These are phyloP conservation scores for Dispira simplex DNA, from an alignment of 192 early-diverging fungal genomes.

Conservation along the genomic window DNA sequence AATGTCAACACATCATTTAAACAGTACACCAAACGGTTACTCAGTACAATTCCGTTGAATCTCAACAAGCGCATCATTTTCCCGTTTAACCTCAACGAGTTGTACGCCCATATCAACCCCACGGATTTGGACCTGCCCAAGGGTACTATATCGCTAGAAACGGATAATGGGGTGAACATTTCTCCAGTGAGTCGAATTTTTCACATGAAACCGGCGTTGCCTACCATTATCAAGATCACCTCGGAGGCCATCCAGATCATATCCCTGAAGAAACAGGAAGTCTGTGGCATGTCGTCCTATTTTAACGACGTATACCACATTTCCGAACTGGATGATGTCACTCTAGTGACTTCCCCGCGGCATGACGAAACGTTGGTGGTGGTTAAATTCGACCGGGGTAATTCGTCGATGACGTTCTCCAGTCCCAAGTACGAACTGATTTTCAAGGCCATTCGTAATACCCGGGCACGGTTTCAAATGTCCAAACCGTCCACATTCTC, in stretches of 20 bases:
- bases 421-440: conserved; percentile 57
- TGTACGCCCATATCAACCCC: conserved; percentile 56
- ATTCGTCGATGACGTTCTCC: conserved; percentile 43
- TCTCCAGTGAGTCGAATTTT: conserved; percentile 52
- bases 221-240: conserved; percentile 69
- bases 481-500: conserved; percentile 40
- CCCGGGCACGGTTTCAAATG: conserved; percentile 50
- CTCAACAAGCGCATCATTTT: conserved; percentile 50
- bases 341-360: conserved; percentile 28
- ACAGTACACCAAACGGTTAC: conserved; percentile 44
- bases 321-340: conserved; percentile 58
- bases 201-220: conserved; percentile 43
- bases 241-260: conserved; percentile 71
- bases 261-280: conserved; percentile 53
- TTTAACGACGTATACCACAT: conserved; percentile 84
- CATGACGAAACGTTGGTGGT: conserved; percentile 56
- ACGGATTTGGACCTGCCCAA: conserved; percentile 63
- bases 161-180: conserved; percentile 43
- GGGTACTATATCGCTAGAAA: conserved; percentile 57
- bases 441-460: conserved; percentile 49
- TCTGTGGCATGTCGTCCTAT: conserved; percentile 49
- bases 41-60: conserved; percentile 16
- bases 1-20: conserved; percentile 69
- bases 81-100: conserved; percentile 44
- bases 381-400: conserved; percentile 59